Percentiles rank a stretch among this genome's conserved stretches.
These are phyloP conservation scores for Elsinoe necatrix DNA, from an alignment of 2,329 filamentous ascomycete species.

Conservation along the genomic window DNA sequence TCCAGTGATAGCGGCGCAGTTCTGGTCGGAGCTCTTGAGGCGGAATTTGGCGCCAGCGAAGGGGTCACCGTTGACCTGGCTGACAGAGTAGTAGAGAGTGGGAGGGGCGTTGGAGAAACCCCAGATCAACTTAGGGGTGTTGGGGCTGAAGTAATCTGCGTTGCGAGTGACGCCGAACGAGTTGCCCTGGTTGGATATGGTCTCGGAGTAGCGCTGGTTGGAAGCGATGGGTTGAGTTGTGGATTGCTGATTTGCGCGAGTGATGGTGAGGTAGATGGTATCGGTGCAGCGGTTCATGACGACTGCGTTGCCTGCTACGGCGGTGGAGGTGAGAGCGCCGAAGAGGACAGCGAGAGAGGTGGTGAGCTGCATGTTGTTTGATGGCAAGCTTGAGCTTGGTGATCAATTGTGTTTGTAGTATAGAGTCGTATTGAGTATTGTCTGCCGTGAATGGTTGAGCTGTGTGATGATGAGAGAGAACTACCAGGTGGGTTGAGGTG, in stretches of 20 bases:
- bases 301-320: slow-evolving; percentile 18
- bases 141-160: slow-evolving; percentile 22
- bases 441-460: slow-evolving; percentile 1
- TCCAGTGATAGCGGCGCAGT: slow-evolving; percentile 8
- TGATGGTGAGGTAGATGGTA: slow-evolving; percentile 24
- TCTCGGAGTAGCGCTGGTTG: slow-evolving; percentile 20
- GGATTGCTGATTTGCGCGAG: slow-evolving; percentile 20
- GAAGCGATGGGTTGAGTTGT: slow-evolving; percentile 19
- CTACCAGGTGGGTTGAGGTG: slow-evolving; percentile 4
- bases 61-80: slow-evolving; percentile 24
- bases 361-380: slow-evolving; percentile 21
- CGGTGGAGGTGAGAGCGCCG: slow-evolving; percentile 17
- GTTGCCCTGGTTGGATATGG: slow-evolving; percentile 25
- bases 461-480: slow-evolving; percentile 6
- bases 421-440: not conserved
- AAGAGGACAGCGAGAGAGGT: slow-evolving; percentile 17
- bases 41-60: slow-evolving; percentile 21
- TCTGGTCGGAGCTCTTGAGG: slow-evolving; percentile 17
- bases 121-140: slow-evolving; percentile 24
- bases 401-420: not conserved
- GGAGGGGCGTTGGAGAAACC: slow-evolving; percentile 21
- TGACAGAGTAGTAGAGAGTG: slow-evolving; percentile 25
- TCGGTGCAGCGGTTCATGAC: slow-evolving; percentile 25
- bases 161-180: slow-evolving; percentile 25
- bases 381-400: not conserved